Evolutionary conservation across 768 basidiomycete genomes (phyloP), one percentile per base, ranked within the genome.

Genomic region (Pleurotus ostreatus): DNA sequence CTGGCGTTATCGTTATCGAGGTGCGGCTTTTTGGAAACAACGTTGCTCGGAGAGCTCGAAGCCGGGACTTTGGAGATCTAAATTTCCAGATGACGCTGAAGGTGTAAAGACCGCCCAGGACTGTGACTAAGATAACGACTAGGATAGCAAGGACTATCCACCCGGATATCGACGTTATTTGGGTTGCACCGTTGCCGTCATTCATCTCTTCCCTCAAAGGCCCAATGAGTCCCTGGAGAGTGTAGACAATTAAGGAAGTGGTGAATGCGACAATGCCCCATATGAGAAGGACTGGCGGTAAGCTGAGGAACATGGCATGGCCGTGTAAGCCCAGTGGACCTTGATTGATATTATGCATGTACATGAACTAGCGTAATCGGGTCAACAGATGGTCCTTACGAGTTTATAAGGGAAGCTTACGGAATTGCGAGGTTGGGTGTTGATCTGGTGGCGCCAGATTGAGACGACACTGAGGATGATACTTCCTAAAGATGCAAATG

Each of bases 401-500:
- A 34, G 26, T 11, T 9, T 44, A 30, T 46, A 8, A 20, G 26
- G 20, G 11, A 12, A 20, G 59, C 74, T 26, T 52, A 78, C 78
- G 30, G 78, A 79, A 53, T 79, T 73, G 5, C 69, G 66, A 6
- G 73, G 72, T 23, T 71, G 68, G 5, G 73, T 71, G 55, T 79
- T 78, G 11, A 73, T 70, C 60, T 81, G 80, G 60, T 82, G 80
- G 54, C 74, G 68, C 81, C 82, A 83, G 18, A 82, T 78, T 39
- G 76, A 79, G 61, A 82, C 82, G 1, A 81, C 79, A 4, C 80
- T 81, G 9, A 78, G 72, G 13, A 80, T 78, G 54, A 82, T 78
- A 59, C 80, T 82, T 4, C 79, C 78, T n/a, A 82, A 66, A 15
- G 81, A 78, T 18, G 74, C 70, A 38, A 82, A 72, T 15, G 77